Conservation (phyloP, 228 moss, liverwort and hornwort species). For the Sphagnum fallax region DNA sequence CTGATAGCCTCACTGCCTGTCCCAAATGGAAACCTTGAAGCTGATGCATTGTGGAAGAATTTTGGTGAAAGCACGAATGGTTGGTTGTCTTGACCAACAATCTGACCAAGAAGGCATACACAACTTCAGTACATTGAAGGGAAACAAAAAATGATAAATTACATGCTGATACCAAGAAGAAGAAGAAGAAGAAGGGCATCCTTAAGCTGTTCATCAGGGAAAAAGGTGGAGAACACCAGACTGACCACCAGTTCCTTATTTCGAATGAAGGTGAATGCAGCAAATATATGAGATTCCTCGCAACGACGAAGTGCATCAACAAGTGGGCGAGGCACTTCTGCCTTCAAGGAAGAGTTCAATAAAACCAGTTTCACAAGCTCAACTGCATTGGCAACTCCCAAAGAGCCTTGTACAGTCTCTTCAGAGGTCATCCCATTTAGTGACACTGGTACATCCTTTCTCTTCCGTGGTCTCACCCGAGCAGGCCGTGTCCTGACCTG, state of each 20-base stretch:
- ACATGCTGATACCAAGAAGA: neutral
- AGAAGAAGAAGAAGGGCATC: neutral
- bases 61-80: constrained; percentile 86
- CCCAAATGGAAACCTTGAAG: constrained; percentile 73
- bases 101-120: constrained; percentile 21
- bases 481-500: constrained; percentile 24
- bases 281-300: constrained; percentile 75
- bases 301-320: constrained; percentile 71
- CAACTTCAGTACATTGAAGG: neutral
- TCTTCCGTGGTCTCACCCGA: constrained; percentile 34
- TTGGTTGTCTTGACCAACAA: constrained; percentile 58
- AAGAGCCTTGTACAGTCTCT: constrained; percentile 51
- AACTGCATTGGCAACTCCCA: constrained; percentile 78
- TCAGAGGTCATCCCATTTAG: constrained; percentile 28
- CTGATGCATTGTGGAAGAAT: constrained; percentile 73
- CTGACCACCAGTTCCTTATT: constrained; percentile 69
- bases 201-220: no score
- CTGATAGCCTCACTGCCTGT: constrained; percentile 62
- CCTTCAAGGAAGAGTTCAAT: constrained; percentile 47
- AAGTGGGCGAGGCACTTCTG: constrained; percentile 47
- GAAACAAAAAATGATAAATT: neutral
- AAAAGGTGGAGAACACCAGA: neutral
- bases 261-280: constrained; percentile 80
- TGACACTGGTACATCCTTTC: constrained; percentile 19
- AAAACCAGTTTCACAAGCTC: constrained; percentile 89